These are phyloP conservation scores for Linnemannia zychae DNA, from an alignment of 192 early-diverging fungal species.

Conservation along the genomic window DNA sequence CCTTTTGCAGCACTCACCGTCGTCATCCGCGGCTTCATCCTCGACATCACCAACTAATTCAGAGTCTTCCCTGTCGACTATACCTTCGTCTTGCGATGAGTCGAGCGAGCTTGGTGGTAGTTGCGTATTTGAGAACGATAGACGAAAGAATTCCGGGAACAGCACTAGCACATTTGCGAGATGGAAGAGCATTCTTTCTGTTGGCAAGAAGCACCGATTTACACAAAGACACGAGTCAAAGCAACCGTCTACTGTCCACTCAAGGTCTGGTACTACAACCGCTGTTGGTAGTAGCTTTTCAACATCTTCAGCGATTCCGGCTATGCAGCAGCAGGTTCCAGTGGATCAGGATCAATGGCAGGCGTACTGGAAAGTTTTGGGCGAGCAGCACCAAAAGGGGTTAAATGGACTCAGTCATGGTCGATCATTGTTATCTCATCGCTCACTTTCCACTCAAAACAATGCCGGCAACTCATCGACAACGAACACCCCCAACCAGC, in stretches of 20 bases:
- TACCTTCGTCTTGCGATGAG: neutral
- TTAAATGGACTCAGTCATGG: neutral
- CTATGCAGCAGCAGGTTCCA: neutral
- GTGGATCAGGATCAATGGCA: neutral
- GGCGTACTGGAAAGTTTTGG: neutral
- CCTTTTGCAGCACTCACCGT: neutral
- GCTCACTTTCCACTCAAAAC: neutral
- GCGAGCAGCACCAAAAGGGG: neutral
- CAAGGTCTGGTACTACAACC: too few relatives aligned
- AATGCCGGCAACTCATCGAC: neutral
- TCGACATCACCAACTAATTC: neutral
- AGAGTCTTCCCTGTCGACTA: neutral
- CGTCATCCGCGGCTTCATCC: neutral
- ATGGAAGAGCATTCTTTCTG: neutral
- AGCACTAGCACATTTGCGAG: constrained; percentile 7
- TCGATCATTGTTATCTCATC: neutral
- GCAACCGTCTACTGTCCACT: neutral
- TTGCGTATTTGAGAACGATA: neutral
- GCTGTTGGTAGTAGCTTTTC: neutral
- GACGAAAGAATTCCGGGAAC: neutral
- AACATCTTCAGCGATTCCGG: neutral
- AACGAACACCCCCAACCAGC: too few relatives aligned
- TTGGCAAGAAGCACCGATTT: neutral
- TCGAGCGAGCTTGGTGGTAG: too few relatives aligned
- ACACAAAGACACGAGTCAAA: neutral